Evolutionary conservation across 257 asterid species (phyloP).

Genomic region (Jacaranda mimosifolia): DNA sequence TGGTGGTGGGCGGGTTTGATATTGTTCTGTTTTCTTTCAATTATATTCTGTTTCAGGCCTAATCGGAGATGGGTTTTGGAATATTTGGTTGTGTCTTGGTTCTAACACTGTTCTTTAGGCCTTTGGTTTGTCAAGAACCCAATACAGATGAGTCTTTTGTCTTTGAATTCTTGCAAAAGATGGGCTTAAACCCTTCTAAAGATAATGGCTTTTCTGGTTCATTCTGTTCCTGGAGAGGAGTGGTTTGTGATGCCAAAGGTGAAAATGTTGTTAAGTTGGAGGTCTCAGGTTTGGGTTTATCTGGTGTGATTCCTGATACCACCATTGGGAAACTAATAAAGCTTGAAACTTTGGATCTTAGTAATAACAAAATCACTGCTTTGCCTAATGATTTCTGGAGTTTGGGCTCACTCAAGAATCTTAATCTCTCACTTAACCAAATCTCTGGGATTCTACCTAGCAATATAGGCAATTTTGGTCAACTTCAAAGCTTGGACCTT

Average conservation of each 20-base stretch:
- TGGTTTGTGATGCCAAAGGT: conserved; percentile 66
- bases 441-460: conserved; percentile 67
- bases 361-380: conserved; percentile 74
- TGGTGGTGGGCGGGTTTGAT: conserved; percentile 28
- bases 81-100: conserved; percentile 50
- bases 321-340: conserved; percentile 83
- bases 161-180: conserved; percentile 70
- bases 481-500: conserved; percentile 76
- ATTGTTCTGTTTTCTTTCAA: not conserved
- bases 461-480: conserved; percentile 79
- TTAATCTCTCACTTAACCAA: conserved; percentile 77
- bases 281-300: conserved; percentile 69
- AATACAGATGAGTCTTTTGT: conserved; percentile 76
- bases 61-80: conserved; percentile 64
- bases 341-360: conserved; percentile 79
- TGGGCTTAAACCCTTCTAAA: conserved; percentile 57
- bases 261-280: conserved; percentile 60
- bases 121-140: conserved; percentile 61
- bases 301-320: conserved; percentile 79
- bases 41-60: conserved; percentile 28
- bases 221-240: conserved; percentile 81
- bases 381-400: conserved; percentile 93
- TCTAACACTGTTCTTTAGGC: conserved; percentile 61
- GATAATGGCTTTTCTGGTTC: conserved; percentile 55
- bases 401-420: conserved; percentile 76